Conservation (phyloP, 345 rosid species). For the Limnanthes douglasii region DNA sequence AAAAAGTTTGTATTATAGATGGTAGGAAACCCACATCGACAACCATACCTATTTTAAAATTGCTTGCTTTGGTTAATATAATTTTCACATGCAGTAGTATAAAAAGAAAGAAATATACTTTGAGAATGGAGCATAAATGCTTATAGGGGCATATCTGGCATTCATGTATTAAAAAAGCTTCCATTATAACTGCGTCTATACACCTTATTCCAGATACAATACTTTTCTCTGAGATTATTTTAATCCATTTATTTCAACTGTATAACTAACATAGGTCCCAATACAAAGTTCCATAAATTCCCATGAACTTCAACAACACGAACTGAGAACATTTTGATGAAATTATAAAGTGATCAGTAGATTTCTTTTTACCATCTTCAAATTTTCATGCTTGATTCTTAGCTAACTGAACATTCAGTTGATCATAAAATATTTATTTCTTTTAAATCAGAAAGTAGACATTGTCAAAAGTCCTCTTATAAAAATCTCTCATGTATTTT, state of each 20-base stretch:
- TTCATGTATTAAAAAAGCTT: conserved; percentile 78
- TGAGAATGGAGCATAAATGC: conserved; percentile 70
- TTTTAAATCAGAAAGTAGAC: too few relatives aligned
- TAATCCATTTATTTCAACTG: conserved; percentile 85
- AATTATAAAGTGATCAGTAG: not conserved
- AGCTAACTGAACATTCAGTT: too few relatives aligned
- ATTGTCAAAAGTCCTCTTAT: too few relatives aligned
- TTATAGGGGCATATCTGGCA: conserved; percentile 62
- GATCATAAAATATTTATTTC: too few relatives aligned
- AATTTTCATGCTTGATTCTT: too few relatives aligned
- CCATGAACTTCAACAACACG: conserved; percentile 99
- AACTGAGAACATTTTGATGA: conserved; percentile 24
- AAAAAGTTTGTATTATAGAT: too few relatives aligned
- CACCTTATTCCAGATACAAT: conserved; percentile 94
- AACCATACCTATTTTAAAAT: too few relatives aligned
- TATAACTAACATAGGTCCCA: conserved; percentile 87
- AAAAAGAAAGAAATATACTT: conserved; percentile 54
- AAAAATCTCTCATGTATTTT: too few relatives aligned
- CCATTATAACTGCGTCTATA: conserved; percentile 93
- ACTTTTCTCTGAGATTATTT: conserved; percentile 89
- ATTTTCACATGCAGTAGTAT: too few relatives aligned
- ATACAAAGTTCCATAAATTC: conserved; percentile 98
- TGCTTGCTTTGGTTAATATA: too few relatives aligned
- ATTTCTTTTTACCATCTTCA: conserved; percentile 2
- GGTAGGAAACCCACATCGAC: too few relatives aligned